phyloP scores from a whole-genome alignment of 2,329 filamentous ascomycete genomes.

The Pezizomycotina sp. region DNA sequence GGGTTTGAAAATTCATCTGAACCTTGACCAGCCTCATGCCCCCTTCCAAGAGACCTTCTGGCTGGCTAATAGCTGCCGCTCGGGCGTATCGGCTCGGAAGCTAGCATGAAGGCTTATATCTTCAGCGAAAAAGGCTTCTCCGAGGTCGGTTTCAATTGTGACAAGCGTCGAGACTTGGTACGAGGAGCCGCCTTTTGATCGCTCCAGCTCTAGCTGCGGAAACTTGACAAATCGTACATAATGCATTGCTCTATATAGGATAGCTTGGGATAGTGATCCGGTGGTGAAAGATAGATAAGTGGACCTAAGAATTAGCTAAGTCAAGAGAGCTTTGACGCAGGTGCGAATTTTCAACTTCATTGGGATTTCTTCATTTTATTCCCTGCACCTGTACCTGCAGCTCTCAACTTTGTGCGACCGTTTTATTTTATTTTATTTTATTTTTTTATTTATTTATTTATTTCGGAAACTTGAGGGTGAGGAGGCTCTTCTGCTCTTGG shows the following conservation, averaged over 20 bases:
- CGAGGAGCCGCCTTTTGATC: not conserved
- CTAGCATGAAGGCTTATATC: slow-evolving; percentile 18
- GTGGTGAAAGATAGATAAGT: too few relatives aligned
- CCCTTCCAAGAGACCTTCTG: slow-evolving; percentile 19
- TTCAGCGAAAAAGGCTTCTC: slow-evolving; percentile 38
- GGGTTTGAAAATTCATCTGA: slow-evolving; percentile 12
- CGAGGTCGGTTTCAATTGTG: slow-evolving; percentile 52
- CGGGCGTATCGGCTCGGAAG: slow-evolving; percentile 10
- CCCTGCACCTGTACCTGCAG: too few relatives aligned
- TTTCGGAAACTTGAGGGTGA: too few relatives aligned
- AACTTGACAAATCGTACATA: slow-evolving; percentile 51
- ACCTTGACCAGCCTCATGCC: slow-evolving; percentile 22
- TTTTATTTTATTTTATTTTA: too few relatives aligned
- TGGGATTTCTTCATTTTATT: too few relatives aligned
- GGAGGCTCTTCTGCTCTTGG: too few relatives aligned
- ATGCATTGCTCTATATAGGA: too few relatives aligned
- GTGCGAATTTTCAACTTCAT: too few relatives aligned
- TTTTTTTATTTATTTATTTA: too few relatives aligned
- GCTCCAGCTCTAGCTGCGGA: slow-evolving; percentile 31
- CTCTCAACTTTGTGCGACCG: too few relatives aligned
- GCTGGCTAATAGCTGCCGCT: slow-evolving; percentile 11
- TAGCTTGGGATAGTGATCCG: too few relatives aligned
- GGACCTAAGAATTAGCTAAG: too few relatives aligned
- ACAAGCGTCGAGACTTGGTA: slow-evolving; percentile 36
- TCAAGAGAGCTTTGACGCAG: not conserved